Evolutionary conservation across 257 asterid genomes (phyloP), one percentile per base, ranked within the genome.

Genomic region (Capsicum pubescens): DNA sequence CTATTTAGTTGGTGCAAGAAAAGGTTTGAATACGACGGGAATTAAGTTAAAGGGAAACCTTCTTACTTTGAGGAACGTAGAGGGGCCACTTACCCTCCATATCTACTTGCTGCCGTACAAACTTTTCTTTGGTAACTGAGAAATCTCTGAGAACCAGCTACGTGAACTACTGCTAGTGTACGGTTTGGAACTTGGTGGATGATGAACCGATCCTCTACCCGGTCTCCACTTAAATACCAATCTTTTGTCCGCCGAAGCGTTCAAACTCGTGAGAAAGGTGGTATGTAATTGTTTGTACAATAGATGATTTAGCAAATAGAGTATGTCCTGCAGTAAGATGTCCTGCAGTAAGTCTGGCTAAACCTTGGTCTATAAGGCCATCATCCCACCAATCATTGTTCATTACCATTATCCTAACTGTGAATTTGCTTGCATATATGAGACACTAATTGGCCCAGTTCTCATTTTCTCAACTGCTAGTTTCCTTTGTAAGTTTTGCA

Each of bases 401-500:
- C 61, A 19, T 76, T 21, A 21, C 64, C 50, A 13, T 36, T 52
- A 9, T 54, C 54, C 54, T 44, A 26, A 77, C 26, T 52, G 81
- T 77, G 8, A 8, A 14, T 52, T 52, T 54, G 64, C 61, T 77
- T 77, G 64, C 26, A 5, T 48, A 26, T 26, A 5, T 26, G 14
- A 54, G 50, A 52, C 64, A 9, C 9, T 1, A 77, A 56, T 71
- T 77, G 64, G 26, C 21, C 60, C 46, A 54, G 21, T 77, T 54
- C 50, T 54, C 5, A 1, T 77, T 77, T 76, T 76, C 13, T 14
- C 9, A 77, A 77, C 64, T 54, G 14, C 12, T 5, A 0, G 6
- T 44, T 71, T 44, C 32, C 36, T 80, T 63, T 48, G 84, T 81
- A 82, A 48, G n/a, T 55, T 80, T 88, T 36, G 58, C 91, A 96